Percentiles rank a stretch among this genome's conserved stretches.
These are phyloP conservation scores for Rhizopus arrhizus DNA, from an alignment of 371 early-diverging fungal species.

Conservation along the genomic window DNA sequence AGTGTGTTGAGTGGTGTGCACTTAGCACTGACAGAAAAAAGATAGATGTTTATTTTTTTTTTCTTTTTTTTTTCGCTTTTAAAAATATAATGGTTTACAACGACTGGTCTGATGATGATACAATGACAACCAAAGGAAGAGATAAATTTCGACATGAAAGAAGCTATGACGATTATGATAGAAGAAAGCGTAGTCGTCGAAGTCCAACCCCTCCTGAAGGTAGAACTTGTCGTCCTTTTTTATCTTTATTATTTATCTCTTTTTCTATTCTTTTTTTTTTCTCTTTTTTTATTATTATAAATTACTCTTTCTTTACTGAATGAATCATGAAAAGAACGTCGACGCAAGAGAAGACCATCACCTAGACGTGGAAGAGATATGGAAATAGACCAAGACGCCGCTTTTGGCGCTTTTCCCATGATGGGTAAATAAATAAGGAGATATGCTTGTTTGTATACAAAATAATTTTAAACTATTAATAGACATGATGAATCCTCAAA, in stretches of 20 bases:
- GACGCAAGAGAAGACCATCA: constrained; percentile 57
- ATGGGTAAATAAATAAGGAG: constrained; percentile 30
- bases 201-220: constrained; percentile 56
- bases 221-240: constrained; percentile 24
- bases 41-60: background rate
- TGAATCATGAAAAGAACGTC: constrained; percentile 43
- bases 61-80: constrained; percentile 7
- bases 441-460: background rate
- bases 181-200: constrained; percentile 46
- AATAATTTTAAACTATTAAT: background rate
- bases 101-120: constrained; percentile 64
- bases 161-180: constrained; percentile 54
- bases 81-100: constrained; percentile 20
- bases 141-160: constrained; percentile 76
- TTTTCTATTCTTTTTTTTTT: background rate
- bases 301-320: constrained; percentile 1
- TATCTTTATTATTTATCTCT: constrained; percentile 8
- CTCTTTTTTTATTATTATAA: constrained; percentile 1
- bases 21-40: background rate
- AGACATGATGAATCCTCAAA: constrained; percentile 35
- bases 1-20: too few relatives aligned
- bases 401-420: constrained; percentile 22
- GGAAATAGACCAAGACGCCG: constrained; percentile 24
- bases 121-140: constrained; percentile 52
- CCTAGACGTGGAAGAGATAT: constrained; percentile 15